Base-by-base conservation (phyloP, 805 yeast genomes). In the Candida dajiaensis region DNA sequence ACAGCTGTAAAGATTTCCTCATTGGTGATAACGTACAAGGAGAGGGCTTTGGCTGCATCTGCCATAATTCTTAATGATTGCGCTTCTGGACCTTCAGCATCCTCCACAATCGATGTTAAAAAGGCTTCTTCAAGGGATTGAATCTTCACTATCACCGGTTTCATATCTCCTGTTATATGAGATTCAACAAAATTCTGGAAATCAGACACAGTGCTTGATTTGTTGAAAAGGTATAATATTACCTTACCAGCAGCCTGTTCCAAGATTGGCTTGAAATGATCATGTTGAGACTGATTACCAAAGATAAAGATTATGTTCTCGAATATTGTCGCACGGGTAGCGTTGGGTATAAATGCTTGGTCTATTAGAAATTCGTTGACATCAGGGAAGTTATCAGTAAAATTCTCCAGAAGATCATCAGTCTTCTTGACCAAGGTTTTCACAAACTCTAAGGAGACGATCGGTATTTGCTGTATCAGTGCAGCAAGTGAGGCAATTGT, bases 1-100 rank as follows among this genome's bases (percentile, higher is more conserved):
- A 63, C 58, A 6, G 64, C 56, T 18, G 53, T 50, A 25, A 61
- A 53, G 31, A 68, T 47, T 41, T 64, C 66, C n/a, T 60, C 58
- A 6, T 58, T 50, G 3, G 60, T 56, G 12, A 57, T 46, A 3
- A 58, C 40, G 39, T 52, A 52, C 4, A 52, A 31, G 2, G 59
- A 61, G 10, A 59, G 43, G 3, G 44, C 31, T 29, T 50, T 50
- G 9, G 53, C 58, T 6, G 35, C 55, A 6, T 51, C 54, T 19
- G 52, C 52, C 47, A 56, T 41, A 1, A 38, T 28, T 41, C 25
- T 42, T 21, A 45, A 21, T 12, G 45, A 20, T 43, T 33, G 36
- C 2, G 20, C 36, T 11, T 33, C 36, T 16, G 36, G 36, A 16
- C 36, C 36, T 33, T 33, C 36, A 16, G 36, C n/a, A 16, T 40